A percentile compares a stretch with the other conserved stretches of the same genome.
phyloP scores from a whole-genome alignment of 331 rosid genomes.

The Pyracantha coccinea region DNA sequence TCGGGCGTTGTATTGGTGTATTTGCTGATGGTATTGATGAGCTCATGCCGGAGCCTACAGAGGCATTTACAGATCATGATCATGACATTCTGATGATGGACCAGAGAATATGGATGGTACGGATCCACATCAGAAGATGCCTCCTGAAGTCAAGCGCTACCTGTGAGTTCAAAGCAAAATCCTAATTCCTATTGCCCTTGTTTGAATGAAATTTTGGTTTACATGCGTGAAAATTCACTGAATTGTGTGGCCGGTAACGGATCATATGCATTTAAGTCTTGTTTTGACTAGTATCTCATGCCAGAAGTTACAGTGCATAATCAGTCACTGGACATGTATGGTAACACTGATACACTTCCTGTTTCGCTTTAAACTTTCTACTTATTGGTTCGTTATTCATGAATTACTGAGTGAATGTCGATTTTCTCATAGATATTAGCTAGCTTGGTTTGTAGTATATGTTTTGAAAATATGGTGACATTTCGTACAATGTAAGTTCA shows the following conservation, averaged over 20 bases:
- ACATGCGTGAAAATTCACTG: not conserved
- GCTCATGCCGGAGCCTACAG: conserved; percentile 79
- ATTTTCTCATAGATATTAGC: no score
- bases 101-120: conserved; percentile 56
- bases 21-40: conserved; percentile 76
- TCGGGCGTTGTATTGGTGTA: conserved; percentile 58
- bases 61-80: conserved; percentile 79
- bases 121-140: conserved; percentile 88
- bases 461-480: no score
- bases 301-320: not conserved
- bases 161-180: conserved; percentile 36
- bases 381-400: no score
- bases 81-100: conserved; percentile 92
- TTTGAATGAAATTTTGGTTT: not conserved
- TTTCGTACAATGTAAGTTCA: no score
- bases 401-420: no score
- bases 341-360: not conserved
- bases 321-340: not conserved
- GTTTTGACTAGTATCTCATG: not conserved
- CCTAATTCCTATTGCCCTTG: not conserved
- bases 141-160: no score
- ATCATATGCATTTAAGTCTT: not conserved
- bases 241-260: not conserved
- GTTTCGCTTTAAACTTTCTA: not conserved
- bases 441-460: not conserved